Percentiles rank a stretch among this genome's conserved stretches.
These are phyloP conservation scores for Mollisia scopiformis DNA, from an alignment of 2,329 filamentous ascomycete genomes.

Conservation along the genomic window DNA sequence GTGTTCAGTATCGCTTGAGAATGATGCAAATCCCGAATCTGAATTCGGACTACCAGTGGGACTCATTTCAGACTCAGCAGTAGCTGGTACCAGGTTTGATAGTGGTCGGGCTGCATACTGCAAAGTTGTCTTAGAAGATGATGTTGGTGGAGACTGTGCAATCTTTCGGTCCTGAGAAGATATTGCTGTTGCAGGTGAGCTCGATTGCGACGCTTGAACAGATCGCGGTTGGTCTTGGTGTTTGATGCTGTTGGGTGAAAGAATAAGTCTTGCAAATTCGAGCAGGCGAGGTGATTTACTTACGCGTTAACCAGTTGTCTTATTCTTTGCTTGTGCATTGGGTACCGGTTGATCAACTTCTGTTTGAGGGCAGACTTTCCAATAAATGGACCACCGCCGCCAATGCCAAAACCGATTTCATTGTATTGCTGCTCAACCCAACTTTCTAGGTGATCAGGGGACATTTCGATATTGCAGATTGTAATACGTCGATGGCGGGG, in stretches of 20 bases:
- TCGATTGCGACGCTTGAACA: conserved; percentile 6
- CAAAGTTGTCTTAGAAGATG: background rate
- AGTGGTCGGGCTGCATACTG: conserved; percentile 4
- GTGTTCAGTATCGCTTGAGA: conserved; percentile 11
- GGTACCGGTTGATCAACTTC: conserved; percentile 16
- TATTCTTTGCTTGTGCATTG: conserved; percentile 11
- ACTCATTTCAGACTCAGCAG: conserved; percentile 3
- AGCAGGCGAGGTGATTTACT: background rate
- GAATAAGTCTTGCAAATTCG: conserved; percentile 4
- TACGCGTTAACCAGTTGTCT: conserved; percentile 14
- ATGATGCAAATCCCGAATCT: conserved; percentile 15
- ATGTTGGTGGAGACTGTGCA: background rate
- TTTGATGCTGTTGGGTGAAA: conserved; percentile 12
- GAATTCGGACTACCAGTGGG: conserved; percentile 5
- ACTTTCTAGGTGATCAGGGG: conserved; percentile 12
- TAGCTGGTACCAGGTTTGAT: conserved; percentile 5
- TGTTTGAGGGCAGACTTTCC: conserved; percentile 16
- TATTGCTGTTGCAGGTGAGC: background rate
- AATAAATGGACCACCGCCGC: conserved; percentile 17
- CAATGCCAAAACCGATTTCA: conserved; percentile 16
- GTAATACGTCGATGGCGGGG: background rate
- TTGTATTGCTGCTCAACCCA: conserved; percentile 17
- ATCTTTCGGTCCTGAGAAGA: conserved; percentile 5
- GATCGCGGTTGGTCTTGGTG: conserved; percentile 10
- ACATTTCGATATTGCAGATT: conserved; percentile 4